phyloP scores from a whole-genome alignment of 2,329 filamentous ascomycete genomes.

The Talaromyces rugulosus region DNA sequence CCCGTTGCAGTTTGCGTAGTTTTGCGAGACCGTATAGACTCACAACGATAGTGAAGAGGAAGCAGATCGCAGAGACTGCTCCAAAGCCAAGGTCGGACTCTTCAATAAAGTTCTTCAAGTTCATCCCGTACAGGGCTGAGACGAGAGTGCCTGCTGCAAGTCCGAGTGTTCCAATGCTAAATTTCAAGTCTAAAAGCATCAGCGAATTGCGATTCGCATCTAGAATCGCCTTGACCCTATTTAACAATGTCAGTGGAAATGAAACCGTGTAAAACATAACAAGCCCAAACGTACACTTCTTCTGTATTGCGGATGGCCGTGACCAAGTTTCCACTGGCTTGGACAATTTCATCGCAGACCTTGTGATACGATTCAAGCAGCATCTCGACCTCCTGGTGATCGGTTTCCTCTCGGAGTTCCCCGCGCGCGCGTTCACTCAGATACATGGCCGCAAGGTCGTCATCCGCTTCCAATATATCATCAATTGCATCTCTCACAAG shows the following conservation, averaged over 20 bases:
- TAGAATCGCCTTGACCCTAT: slow-evolving; percentile 87
- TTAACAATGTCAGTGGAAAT: slow-evolving; percentile 15
- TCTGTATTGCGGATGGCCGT: slow-evolving; percentile 96
- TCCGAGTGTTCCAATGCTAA: slow-evolving; percentile 92
- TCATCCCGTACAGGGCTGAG: slow-evolving; percentile 99
- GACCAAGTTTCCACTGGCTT: slow-evolving; percentile 87
- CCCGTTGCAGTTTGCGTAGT: slow-evolving; percentile 77
- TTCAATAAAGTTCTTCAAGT: slow-evolving; percentile 97
- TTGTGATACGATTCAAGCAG: slow-evolving; percentile 96
- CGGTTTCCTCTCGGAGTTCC: slow-evolving; percentile 68
- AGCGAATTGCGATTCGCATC: slow-evolving; percentile 97
- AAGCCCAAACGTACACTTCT: slow-evolving; percentile 69
- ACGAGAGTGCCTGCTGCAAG: slow-evolving; percentile 91
- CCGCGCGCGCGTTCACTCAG: slow-evolving; percentile 81
- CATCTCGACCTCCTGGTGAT: slow-evolving; percentile 96
- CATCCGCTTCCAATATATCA: slow-evolving; percentile 90
- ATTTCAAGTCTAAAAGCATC: slow-evolving; percentile 95
- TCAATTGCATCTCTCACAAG: slow-evolving; percentile 92
- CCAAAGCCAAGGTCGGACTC: slow-evolving; percentile 84
- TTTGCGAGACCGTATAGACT: slow-evolving; percentile 80
- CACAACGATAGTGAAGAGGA: slow-evolving; percentile 69
- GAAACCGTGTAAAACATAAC: neutral
- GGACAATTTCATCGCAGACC: slow-evolving; percentile 95
- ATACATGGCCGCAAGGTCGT: slow-evolving; percentile 93
- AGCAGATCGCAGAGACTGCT: slow-evolving; percentile 66